These are phyloP conservation scores for Trametes cingulata DNA, from an alignment of 768 basidiomycete species.

Conservation along the genomic window DNA sequence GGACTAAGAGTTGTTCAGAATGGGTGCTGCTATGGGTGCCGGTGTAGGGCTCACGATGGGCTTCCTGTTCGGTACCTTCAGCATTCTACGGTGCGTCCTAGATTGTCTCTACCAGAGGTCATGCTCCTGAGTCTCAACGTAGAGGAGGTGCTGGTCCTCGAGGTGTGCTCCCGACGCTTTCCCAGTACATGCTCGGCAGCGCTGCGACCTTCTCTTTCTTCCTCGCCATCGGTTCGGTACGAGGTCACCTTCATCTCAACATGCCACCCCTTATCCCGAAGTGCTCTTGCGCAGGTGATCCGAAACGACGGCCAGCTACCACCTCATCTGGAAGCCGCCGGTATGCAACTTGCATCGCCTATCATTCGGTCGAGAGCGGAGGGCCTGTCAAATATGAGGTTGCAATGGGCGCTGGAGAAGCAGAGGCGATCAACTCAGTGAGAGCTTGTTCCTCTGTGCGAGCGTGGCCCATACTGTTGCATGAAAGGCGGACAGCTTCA, in stretches of 20 bases:
- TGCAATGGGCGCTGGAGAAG: conserved; percentile 61
- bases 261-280: background rate
- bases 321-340: conserved; percentile 63
- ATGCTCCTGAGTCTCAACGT: background rate
- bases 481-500: background rate
- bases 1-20: conserved; percentile 46
- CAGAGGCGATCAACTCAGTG: conserved; percentile 12
- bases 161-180: conserved; percentile 87
- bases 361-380: conserved; percentile 64
- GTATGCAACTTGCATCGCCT: conserved; percentile 56
- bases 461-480: background rate
- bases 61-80: conserved; percentile 95
- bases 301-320: conserved; percentile 72
- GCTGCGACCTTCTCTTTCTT: conserved; percentile 98
- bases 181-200: conserved; percentile 98
- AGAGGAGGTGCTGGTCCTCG: conserved; percentile 91
- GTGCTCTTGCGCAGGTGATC: conserved; percentile 65
- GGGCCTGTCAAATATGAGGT: conserved; percentile 68
- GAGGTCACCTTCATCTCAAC: conserved; percentile 25
- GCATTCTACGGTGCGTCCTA: conserved; percentile 76
- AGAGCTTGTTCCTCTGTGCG: background rate
- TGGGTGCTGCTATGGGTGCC: conserved; percentile 91
- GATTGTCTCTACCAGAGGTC: background rate
- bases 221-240: conserved; percentile 89
- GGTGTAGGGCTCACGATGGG: conserved; percentile 96